phyloP scores from a whole-genome alignment of 2,329 filamentous ascomycete species.

The Aspergillus fumigatiaffinis region DNA sequence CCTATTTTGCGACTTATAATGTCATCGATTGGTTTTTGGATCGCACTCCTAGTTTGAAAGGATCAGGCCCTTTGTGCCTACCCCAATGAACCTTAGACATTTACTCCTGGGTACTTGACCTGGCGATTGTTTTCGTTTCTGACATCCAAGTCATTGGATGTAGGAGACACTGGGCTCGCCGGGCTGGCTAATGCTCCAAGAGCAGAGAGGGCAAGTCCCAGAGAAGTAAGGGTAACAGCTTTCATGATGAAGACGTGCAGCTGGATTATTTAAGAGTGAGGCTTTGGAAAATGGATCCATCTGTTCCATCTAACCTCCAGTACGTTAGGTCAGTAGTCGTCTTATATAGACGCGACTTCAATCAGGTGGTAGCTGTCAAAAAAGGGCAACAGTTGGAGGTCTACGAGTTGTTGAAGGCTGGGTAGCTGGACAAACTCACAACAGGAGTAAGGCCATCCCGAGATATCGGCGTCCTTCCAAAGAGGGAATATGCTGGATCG shows the following conservation, averaged over 20 bases:
- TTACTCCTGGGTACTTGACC: no score
- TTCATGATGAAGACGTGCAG: not conserved
- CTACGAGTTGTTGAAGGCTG: not conserved
- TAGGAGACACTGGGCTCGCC: not conserved
- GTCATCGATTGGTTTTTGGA: not conserved
- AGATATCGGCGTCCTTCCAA: no score
- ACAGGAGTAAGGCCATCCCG: no score
- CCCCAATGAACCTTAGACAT: no score
- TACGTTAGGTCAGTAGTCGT: not conserved
- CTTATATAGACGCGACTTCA: not conserved
- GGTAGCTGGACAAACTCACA: no score
- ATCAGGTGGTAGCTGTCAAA: not conserved
- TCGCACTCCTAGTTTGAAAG: not conserved
- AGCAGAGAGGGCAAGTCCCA: not conserved
- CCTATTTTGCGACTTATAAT: not conserved
- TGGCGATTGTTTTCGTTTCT: not conserved
- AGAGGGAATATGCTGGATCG: no score
- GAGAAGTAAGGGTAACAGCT: not conserved
- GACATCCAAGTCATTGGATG: conserved; percentile 1
- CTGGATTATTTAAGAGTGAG: not conserved
- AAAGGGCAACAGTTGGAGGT: not conserved
- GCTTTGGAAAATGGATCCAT: not conserved
- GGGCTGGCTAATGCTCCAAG: not conserved
- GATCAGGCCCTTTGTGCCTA: not conserved
- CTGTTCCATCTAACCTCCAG: not conserved